Evolutionary conservation across 2,329 filamentous ascomycete genomes (phyloP).

Genomic region (Neocucurbitaria cava): DNA sequence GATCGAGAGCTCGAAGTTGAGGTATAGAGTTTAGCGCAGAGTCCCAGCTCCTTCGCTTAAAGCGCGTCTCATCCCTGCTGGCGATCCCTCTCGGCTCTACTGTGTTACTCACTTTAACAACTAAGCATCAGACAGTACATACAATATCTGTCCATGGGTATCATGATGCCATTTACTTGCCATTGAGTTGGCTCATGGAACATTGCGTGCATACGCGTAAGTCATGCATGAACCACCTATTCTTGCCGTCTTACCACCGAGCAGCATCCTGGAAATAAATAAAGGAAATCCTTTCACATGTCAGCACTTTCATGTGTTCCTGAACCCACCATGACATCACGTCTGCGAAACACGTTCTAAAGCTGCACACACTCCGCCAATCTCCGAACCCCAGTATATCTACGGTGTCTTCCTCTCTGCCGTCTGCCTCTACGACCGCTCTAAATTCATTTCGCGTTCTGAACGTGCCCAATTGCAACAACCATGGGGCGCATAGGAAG

Average conservation of each 20-base stretch:
- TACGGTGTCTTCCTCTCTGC: background rate
- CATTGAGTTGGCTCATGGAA: background rate
- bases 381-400: background rate
- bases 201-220: background rate
- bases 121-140: background rate
- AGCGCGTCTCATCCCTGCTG: conserved; percentile 9
- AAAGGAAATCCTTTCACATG: conserved; percentile 30
- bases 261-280: background rate
- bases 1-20: conserved; percentile 6
- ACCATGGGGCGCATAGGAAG: conserved; percentile 27
- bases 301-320: conserved; percentile 1
- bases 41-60: conserved; percentile 14
- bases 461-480: background rate
- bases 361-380: conserved; percentile 14
- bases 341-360: conserved; percentile 16
- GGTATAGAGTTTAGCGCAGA: conserved; percentile 11
- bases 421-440: background rate
- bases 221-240: background rate
- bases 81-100: conserved; percentile 8
- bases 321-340: conserved; percentile 32
- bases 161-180: background rate
- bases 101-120: background rate
- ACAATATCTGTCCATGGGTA: background rate
- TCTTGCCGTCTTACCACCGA: background rate
- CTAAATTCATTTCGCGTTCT: background rate